These are phyloP conservation scores for Penicillium samsonianum DNA, from an alignment of 495 filamentous ascomycete species.

Conservation along the genomic window DNA sequence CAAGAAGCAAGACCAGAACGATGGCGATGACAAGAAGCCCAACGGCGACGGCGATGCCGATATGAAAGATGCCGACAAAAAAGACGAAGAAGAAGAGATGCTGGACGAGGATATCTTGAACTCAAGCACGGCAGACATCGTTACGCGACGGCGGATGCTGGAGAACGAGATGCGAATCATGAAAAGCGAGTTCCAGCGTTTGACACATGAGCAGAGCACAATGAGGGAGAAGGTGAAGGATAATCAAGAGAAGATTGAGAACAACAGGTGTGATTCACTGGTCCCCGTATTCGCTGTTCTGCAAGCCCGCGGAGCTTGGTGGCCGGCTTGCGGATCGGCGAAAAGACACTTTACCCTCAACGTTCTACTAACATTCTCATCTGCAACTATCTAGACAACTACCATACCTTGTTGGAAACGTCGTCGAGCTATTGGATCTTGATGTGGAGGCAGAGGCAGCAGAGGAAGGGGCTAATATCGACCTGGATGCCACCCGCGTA, in stretches of 20 bases:
- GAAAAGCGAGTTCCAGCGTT: slow-evolving; percentile 93
- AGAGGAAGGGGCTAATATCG: slow-evolving; percentile 97
- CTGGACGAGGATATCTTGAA: slow-evolving; percentile 89
- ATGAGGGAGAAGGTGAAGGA: slow-evolving; percentile 99
- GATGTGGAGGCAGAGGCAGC: slow-evolving; percentile 94
- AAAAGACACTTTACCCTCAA: neutral
- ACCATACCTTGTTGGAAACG: slow-evolving; percentile 97
- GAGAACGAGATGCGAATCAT: slow-evolving; percentile 98
- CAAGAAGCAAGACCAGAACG: slow-evolving; percentile 64
- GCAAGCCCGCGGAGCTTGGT: slow-evolving; percentile 21
- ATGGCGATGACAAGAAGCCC: slow-evolving; percentile 59
- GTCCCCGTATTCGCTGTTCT: slow-evolving; percentile 7
- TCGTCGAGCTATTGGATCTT: slow-evolving; percentile 94
- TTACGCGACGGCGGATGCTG: slow-evolving; percentile 78
- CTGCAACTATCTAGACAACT: slow-evolving; percentile 68
- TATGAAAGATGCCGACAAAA: slow-evolving; percentile 83
- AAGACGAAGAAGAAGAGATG: slow-evolving; percentile 71
- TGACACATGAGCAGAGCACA: slow-evolving; percentile 89
- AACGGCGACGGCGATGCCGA: slow-evolving; percentile 71
- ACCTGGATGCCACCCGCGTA: slow-evolving; percentile 93
- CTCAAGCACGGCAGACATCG: slow-evolving; percentile 89
- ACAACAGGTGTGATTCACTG: slow-evolving; percentile 72
- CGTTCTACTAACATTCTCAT: slow-evolving; percentile 10
- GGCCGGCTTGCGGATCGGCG: neutral
- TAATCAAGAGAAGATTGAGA: slow-evolving; percentile 97